These are phyloP conservation scores for Erodium trifolium DNA, from an alignment of 441 rosid genomes.

Conservation along the genomic window DNA sequence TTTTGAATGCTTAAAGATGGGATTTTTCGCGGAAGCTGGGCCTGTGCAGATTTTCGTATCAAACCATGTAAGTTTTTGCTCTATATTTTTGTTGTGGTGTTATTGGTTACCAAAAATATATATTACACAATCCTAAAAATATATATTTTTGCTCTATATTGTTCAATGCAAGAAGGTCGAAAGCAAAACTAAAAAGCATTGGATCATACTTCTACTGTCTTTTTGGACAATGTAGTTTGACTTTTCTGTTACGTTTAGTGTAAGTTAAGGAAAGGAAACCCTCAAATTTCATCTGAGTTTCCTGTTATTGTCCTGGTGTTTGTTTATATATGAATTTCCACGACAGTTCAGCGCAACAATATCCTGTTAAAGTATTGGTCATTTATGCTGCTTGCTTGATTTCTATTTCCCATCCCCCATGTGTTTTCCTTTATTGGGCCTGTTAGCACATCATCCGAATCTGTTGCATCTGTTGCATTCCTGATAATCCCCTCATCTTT, in stretches of 20 bases:
- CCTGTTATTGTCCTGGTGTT: background rate
- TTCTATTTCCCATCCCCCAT: background rate
- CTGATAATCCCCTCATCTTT: background rate
- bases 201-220: too few relatives aligned
- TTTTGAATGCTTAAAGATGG: constrained; percentile 48
- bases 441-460: too few relatives aligned
- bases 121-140: too few relatives aligned
- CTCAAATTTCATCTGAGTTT: background rate
- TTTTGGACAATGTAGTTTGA: too few relatives aligned
- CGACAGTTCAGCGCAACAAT: background rate
- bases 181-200: too few relatives aligned
- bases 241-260: too few relatives aligned
- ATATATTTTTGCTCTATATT: too few relatives aligned
- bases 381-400: background rate
- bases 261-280: background rate
- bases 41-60: constrained; percentile 95
- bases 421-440: background rate
- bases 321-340: background rate
- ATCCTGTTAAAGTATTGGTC: background rate
- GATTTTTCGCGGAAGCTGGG: constrained; percentile 88
- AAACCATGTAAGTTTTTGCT: constrained; percentile 53
- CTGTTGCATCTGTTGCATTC: too few relatives aligned
- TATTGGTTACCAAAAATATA: too few relatives aligned
- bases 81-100: constrained; percentile 1
- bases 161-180: too few relatives aligned